Evolutionary conservation across 164 flowering plant genomes (phyloP).

Genomic region (Vitis labrusca): DNA sequence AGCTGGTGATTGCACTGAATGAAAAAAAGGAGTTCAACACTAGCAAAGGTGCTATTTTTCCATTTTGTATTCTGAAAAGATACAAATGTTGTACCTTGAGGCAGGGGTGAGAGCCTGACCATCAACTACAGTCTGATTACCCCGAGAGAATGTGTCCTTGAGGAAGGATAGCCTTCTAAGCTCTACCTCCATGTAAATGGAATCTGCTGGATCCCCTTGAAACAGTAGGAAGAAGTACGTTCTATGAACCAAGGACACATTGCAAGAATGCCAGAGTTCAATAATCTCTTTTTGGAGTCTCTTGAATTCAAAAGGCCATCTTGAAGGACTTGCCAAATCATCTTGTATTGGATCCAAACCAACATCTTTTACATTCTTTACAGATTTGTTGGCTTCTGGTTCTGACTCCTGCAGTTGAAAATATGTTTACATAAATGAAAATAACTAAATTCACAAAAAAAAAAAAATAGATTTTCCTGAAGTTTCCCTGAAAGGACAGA

Average conservation of each 20-base stretch:
- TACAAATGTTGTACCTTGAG: constrained; percentile 33
- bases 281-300: constrained; percentile 64
- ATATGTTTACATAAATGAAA: neutral
- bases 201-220: constrained; percentile 54
- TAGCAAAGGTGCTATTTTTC: neutral
- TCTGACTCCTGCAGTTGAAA: constrained; percentile 20
- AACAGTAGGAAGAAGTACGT: constrained; percentile 52
- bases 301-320: constrained; percentile 58
- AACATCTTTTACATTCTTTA: constrained; percentile 23
- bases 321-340: constrained; percentile 26
- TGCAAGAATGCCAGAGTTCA: constrained; percentile 51
- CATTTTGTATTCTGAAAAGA: neutral
- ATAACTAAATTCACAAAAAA: neutral
- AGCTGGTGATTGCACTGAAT: neutral
- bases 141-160: constrained; percentile 49
- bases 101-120: constrained; percentile 19
- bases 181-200: constrained; percentile 91
- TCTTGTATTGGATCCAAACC: constrained; percentile 37
- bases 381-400: neutral
- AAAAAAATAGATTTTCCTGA: neutral
- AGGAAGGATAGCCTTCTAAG: constrained; percentile 70
- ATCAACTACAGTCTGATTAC: constrained; percentile 24
- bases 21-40: neutral
- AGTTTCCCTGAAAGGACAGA: too few relatives aligned
- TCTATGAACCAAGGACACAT: constrained; percentile 49